phyloP scores from a whole-genome alignment of 441 rosid species.

The Pelargonium myrrhifolium region DNA sequence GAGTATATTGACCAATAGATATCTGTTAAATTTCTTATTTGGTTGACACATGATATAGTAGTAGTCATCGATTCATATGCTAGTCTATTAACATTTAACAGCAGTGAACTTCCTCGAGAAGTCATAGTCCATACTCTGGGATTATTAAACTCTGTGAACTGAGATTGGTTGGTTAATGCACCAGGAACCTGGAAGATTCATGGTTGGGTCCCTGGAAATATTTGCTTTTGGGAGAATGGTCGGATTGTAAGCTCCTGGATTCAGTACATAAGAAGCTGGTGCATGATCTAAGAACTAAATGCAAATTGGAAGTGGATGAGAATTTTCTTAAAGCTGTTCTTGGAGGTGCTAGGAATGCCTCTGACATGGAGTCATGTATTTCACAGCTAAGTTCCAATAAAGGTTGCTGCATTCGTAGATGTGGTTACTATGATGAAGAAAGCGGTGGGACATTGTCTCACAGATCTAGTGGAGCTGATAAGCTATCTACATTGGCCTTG shows the following conservation, averaged over 20 bases:
- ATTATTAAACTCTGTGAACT: not conserved
- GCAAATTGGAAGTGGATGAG: constrained; percentile 59
- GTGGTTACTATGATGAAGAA: constrained; percentile 34
- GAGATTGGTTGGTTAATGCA: constrained; percentile 15
- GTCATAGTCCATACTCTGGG: not conserved
- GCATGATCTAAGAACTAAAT: constrained; percentile 58
- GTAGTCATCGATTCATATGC: not conserved
- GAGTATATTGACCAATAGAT: not conserved
- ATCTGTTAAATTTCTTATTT: too few species aligned
- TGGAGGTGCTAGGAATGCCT: constrained; percentile 35
- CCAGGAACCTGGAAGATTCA: constrained; percentile 70
- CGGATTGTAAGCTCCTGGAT: constrained; percentile 38
- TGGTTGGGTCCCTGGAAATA: constrained; percentile 87
- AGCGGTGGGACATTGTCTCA: constrained; percentile 27
- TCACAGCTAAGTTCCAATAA: constrained; percentile 39
- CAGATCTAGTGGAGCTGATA: constrained; percentile 25
- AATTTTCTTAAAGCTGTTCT: constrained; percentile 56
- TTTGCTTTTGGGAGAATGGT: constrained; percentile 57
- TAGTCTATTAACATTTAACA: not conserved
- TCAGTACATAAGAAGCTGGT: constrained; percentile 44
- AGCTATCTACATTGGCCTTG: constrained; percentile 39
- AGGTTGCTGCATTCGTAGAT: constrained; percentile 54
- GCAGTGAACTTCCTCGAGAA: not conserved
- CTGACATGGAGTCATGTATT: constrained; percentile 38
- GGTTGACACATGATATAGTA: not conserved